phyloP scores from a whole-genome alignment of 768 basidiomycete genomes.

The Phanerodontia chrysosporium region DNA sequence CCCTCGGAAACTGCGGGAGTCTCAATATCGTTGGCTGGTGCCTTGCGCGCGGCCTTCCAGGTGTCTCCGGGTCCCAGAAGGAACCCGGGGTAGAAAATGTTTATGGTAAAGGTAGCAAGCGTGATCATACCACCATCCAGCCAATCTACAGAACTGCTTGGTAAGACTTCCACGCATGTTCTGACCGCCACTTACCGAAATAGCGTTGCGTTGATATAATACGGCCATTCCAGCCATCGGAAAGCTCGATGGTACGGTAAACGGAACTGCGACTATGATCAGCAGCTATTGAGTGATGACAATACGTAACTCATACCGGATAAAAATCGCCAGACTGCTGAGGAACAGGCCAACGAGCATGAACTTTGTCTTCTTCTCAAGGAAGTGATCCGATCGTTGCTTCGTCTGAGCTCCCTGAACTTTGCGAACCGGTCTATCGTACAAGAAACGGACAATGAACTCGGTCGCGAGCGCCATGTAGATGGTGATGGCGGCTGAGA shows the following conservation, averaged over 20 bases:
- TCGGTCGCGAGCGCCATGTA: constrained; percentile 42
- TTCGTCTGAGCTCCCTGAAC: background rate
- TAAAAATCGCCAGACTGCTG: constrained; percentile 23
- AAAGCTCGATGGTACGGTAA: constrained; percentile 47
- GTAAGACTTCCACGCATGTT: too few species aligned
- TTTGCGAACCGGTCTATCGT: constrained; percentile 31
- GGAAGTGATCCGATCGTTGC: background rate
- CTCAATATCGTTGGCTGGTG: background rate
- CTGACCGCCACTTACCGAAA: constrained; percentile 40
- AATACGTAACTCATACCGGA: constrained; percentile 20
- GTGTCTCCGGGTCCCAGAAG: constrained; percentile 18
- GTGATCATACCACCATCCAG: constrained; percentile 31
- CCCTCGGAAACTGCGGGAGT: background rate
- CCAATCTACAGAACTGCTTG: constrained; percentile 15
- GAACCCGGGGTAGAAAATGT: constrained; percentile 30
- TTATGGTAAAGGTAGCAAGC: constrained; percentile 30
- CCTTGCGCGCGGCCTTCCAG: background rate
- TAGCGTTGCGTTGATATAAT: constrained; percentile 45
- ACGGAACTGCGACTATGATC: constrained; percentile 31
- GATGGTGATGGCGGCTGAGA: constrained; percentile 33
- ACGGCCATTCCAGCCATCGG: constrained; percentile 47
- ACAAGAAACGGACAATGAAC: constrained; percentile 38
- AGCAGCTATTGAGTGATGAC: constrained; percentile 8
- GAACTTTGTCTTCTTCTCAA: constrained; percentile 21
- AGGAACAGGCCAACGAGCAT: constrained; percentile 23